phyloP scores from a whole-genome alignment of 2,329 filamentous ascomycete species.

The Trichoderma gracile region DNA sequence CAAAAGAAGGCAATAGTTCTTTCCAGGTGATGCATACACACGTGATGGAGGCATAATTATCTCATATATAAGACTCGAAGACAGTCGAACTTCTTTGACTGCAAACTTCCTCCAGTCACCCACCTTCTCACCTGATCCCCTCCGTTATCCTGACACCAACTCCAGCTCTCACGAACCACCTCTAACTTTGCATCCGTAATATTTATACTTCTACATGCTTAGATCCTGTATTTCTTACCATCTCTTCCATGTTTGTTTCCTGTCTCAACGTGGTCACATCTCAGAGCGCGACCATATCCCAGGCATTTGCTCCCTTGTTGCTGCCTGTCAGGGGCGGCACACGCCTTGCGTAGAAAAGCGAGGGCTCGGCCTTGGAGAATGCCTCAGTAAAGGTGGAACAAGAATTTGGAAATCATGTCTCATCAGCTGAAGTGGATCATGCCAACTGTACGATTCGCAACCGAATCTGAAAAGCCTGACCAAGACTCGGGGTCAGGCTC shows the following conservation, averaged over 20 bases:
- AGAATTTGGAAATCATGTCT: neutral
- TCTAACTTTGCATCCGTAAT: too few relatives aligned
- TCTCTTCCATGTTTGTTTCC: too few relatives aligned
- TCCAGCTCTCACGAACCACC: neutral
- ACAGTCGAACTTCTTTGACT: too few relatives aligned
- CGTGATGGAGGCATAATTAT: too few relatives aligned
- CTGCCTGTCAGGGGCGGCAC: neutral
- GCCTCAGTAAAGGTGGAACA: neutral
- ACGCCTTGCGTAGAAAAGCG: neutral
- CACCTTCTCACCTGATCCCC: too few relatives aligned
- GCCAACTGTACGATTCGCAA: constrained; percentile 3
- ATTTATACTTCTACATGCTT: neutral
- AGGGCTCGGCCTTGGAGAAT: neutral
- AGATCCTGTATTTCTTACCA: neutral
- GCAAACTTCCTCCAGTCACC: too few relatives aligned
- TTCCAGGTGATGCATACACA: too few relatives aligned
- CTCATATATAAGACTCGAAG: too few relatives aligned
- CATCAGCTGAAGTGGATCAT: constrained; percentile 4
- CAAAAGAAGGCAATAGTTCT: too few relatives aligned
- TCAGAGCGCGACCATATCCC: too few relatives aligned
- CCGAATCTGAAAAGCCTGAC: neutral
- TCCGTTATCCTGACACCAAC: too few relatives aligned
- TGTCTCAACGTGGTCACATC: too few relatives aligned
- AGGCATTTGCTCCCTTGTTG: neutral
- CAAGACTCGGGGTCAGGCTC: constrained; percentile 1